Evolutionary conservation across 768 basidiomycete species (phyloP).

Genomic region (Tephrocybe sp.): DNA sequence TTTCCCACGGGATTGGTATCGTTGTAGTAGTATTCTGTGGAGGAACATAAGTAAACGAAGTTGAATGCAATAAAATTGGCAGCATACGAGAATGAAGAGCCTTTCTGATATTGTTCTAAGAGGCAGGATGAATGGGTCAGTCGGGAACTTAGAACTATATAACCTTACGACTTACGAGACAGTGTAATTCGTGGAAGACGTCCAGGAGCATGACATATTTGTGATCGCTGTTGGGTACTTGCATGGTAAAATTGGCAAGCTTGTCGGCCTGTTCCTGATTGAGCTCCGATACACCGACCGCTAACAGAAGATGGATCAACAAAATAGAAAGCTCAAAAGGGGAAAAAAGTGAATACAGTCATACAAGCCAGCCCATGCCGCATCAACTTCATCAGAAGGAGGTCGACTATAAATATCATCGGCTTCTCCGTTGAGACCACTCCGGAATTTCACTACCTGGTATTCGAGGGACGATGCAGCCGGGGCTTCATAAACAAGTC

Average conservation of each 20-base stretch:
- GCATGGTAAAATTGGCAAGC: slow-evolving; percentile 7
- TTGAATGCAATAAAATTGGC: not conserved
- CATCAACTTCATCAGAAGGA: slow-evolving; percentile 11
- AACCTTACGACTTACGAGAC: slow-evolving; percentile 4
- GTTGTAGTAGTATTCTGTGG: slow-evolving; percentile 2
- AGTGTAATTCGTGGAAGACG: slow-evolving; percentile 13
- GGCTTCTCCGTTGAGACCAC: slow-evolving; percentile 6
- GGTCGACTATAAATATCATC: slow-evolving; percentile 9
- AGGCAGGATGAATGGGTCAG: not conserved
- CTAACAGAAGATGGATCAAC: not conserved
- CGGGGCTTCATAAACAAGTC: slow-evolving; percentile 5
- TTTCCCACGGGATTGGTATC: slow-evolving; percentile 1
- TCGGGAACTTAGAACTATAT: not conserved
- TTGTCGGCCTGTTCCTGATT: slow-evolving; percentile 1
- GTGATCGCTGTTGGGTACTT: slow-evolving; percentile 3
- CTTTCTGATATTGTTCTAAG: slow-evolving; percentile 12
- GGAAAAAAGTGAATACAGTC: not conserved
- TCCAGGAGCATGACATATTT: slow-evolving; percentile 10
- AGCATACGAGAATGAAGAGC: slow-evolving; percentile 7
- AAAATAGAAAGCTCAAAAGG: not conserved
- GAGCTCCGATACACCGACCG: slow-evolving; percentile 8
- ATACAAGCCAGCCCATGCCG: slow-evolving; percentile 9
- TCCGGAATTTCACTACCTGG: slow-evolving; percentile 9
- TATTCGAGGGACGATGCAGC: slow-evolving; percentile 5
- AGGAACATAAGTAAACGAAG: not conserved